phyloP scores from a whole-genome alignment of 331 rosid genomes.

The Malus hybrid region DNA sequence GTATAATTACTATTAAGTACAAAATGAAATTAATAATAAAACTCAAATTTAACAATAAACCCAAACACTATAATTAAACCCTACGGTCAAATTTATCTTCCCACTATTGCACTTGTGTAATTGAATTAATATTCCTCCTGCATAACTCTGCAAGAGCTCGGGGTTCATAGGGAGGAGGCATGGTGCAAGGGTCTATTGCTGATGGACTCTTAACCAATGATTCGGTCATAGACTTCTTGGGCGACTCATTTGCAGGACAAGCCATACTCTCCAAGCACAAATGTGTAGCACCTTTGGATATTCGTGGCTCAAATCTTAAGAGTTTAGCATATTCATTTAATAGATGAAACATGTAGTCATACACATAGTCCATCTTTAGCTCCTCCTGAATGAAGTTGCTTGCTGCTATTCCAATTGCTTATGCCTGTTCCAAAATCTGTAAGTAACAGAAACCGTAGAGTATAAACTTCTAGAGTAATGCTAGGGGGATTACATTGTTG shows the following conservation, averaged over 20 bases:
- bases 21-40: no score
- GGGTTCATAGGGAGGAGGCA: constrained; percentile 51
- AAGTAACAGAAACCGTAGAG: neutral
- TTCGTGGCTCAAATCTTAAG: constrained; percentile 31
- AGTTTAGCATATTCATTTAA: constrained; percentile 50
- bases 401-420: constrained; percentile 48
- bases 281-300: constrained; percentile 43
- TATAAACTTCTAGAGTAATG: neutral
- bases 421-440: constrained; percentile 24
- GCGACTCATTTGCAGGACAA: constrained; percentile 20
- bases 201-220: constrained; percentile 46
- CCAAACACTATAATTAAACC: no score
- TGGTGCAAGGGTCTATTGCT: constrained; percentile 34
- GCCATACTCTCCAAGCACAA: constrained; percentile 44
- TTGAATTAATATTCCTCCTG: constrained; percentile 29
- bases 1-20: no score
- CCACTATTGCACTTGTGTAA: constrained; percentile 50
- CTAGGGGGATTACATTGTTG: neutral
- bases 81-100: constrained; percentile 9
- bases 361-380: constrained; percentile 58
- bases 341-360: constrained; percentile 63
- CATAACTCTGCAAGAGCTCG: constrained; percentile 24
- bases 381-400: constrained; percentile 50
- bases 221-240: constrained; percentile 47
- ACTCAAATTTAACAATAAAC: no score